Percentiles rank a stretch among this genome's conserved stretches.
Conservation (phyloP, 371 early-diverging fungal species). For the Quaeritorhiza haematococci region DNA sequence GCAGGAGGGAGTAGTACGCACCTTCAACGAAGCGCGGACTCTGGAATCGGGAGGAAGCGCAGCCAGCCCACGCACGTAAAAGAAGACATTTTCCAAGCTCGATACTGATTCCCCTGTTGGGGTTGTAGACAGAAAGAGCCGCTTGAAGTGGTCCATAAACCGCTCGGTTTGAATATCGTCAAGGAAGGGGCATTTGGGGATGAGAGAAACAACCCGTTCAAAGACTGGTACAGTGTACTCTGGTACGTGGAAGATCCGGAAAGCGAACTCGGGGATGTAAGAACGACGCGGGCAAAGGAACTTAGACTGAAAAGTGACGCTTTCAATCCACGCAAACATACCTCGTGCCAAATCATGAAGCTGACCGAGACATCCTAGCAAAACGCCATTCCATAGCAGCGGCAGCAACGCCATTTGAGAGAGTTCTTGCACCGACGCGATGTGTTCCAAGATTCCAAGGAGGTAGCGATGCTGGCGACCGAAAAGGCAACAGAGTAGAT, state of each 20-base stretch:
- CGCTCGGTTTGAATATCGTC: too few species aligned
- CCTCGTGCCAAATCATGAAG: slow-evolving; percentile 1
- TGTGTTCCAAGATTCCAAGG: slow-evolving; percentile 20
- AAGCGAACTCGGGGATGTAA: too few species aligned
- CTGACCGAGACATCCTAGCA: slow-evolving; percentile 12
- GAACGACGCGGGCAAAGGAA: too few species aligned
- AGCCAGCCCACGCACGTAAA: too few species aligned
- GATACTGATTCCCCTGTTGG: too few species aligned
- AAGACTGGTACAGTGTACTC: background rate
- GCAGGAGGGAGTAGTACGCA: too few species aligned
- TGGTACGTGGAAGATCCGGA: background rate
- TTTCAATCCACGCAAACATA: background rate
- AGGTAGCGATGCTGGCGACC: slow-evolving; percentile 12
- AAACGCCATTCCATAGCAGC: slow-evolving; percentile 18
- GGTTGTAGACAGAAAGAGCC: too few species aligned
- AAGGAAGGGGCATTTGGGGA: slow-evolving; percentile 27
- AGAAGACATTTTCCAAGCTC: too few species aligned
- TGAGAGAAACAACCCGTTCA: slow-evolving; percentile 9
- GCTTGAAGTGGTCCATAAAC: too few species aligned
- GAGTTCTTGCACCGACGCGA: slow-evolving; percentile 16
- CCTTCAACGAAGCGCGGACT: too few species aligned
- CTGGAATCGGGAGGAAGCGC: too few species aligned
- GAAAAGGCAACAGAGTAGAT: background rate
- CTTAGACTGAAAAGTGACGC: too few species aligned
- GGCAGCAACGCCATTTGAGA: slow-evolving; percentile 18